phyloP scores from a whole-genome alignment of 352 stramenopile genomes.

The Phytophthora constricta region DNA sequence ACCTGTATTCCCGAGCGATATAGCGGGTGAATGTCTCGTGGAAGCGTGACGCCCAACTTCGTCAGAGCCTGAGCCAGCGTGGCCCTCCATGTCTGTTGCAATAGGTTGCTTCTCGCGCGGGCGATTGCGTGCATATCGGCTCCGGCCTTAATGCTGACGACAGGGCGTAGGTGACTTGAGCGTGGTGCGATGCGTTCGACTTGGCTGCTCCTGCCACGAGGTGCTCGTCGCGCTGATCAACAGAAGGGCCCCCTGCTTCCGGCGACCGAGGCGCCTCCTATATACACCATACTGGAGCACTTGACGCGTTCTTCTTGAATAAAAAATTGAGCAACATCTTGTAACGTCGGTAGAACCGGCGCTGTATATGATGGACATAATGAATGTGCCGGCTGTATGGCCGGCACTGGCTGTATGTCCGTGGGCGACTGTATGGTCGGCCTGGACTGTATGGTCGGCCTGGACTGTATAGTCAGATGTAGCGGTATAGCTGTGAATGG shows the following conservation, averaged over 20 bases:
- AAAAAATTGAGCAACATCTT: background rate
- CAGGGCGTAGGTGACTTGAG: background rate
- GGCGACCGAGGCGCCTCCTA: too few species aligned
- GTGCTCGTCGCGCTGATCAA: too few species aligned
- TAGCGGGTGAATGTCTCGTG: background rate
- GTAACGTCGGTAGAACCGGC: background rate
- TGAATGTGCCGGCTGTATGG: slow-evolving; percentile 5
- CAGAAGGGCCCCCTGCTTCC: too few species aligned
- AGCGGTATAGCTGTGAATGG: background rate
- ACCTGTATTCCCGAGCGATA: background rate
- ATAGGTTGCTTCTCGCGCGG: background rate
- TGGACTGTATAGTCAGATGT: slow-evolving; percentile 11
- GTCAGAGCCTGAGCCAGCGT: background rate
- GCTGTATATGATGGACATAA: background rate
- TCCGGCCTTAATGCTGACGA: background rate
- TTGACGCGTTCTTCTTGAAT: too few species aligned
- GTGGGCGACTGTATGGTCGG: background rate
- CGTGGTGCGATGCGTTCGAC: background rate
- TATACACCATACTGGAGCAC: too few species aligned
- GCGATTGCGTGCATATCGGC: background rate
- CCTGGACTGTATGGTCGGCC: background rate
- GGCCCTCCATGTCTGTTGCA: background rate
- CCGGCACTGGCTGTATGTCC: slow-evolving; percentile 12
- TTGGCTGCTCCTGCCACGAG: too few species aligned
- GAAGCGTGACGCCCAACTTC: background rate